These are phyloP conservation scores for Quercus robur DNA, from an alignment of 306 rosid genomes.

Conservation along the genomic window DNA sequence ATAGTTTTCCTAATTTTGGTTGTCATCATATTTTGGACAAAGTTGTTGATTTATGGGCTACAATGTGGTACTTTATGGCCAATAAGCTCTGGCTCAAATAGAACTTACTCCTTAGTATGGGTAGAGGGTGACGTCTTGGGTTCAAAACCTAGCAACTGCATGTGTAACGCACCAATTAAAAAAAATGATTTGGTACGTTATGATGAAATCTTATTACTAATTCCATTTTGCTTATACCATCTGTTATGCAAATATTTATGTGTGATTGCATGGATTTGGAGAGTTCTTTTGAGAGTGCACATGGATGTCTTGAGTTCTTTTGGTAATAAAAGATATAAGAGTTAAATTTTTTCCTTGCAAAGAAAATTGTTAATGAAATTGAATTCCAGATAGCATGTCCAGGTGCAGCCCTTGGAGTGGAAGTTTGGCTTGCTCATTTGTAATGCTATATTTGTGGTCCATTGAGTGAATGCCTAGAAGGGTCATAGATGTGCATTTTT, in stretches of 20 bases:
- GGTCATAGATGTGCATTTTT: no score
- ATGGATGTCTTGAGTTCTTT: neutral
- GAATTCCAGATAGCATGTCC: neutral
- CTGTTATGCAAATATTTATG: neutral
- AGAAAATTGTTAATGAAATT: neutral
- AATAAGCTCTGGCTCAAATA: no score
- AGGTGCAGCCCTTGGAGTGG: neutral
- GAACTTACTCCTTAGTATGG: no score
- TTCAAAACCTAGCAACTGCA: no score
- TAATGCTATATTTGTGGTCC: no score
- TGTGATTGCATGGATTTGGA: neutral
- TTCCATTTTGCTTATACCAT: neutral
- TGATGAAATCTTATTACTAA: neutral
- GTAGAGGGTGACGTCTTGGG: no score
- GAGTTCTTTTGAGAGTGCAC: neutral
- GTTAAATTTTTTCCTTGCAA: neutral
- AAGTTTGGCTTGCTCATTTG: neutral
- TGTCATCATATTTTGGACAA: neutral
- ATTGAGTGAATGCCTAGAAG: no score
- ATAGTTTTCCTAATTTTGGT: neutral
- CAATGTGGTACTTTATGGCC: neutral
- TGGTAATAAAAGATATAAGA: neutral
- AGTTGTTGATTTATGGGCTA: neutral
- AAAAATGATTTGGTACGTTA: neutral
- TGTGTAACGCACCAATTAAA: no score